Evolutionary conservation across 2,329 filamentous ascomycete genomes (phyloP), one percentile per base, ranked within the genome.

Genomic region (Clarireedia homoeocarpa): DNA sequence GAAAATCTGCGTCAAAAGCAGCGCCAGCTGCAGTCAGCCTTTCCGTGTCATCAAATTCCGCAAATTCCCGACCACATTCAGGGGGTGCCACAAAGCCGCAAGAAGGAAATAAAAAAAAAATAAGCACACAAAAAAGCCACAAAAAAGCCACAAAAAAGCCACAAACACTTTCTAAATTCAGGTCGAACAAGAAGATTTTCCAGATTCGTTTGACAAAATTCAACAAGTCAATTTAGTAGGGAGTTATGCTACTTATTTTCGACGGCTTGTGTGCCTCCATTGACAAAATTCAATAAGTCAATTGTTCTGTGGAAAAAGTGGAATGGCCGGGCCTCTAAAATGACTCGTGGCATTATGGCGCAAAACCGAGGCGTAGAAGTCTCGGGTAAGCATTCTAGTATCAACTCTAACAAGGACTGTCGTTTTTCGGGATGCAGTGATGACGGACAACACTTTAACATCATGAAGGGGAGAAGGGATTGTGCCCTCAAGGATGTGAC

Each of bases 281-380:
- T n/a, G n/a, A n/a, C n/a, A n/a, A n/a, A n/a, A n/a, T n/a, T n/a
- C n/a, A n/a, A n/a, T n/a, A n/a, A n/a, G n/a, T n/a, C n/a, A n/a
- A n/a, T n/a, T n/a, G 23, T 30, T 23, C 17, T 42, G 44, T 54
- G 23, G n/a, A 54, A 54, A 40, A 42, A 42, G 52, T 54, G 52
- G 44, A 39, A 42, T 30, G 26, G 20, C 9, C 24, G 48, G 4
- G 6, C 12, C 23, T 30, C 48, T 12, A 34, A 17, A 54, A 49
- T 54, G 45, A 54, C 24, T 54, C 44, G 45, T 54, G 34, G 34
- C 45, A 49, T 34, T 53, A 34, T 53, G 40, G 6, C 34, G 50
- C 15, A 17, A 36, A 47, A 24, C n/a, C 20, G 30, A 27, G 23
- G 39, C 38, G 49, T 26, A 17, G 23, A 17, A 52, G 50, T 46